Evolutionary conservation across 371 early-diverging fungal species (phyloP).

Genomic region (Haplosporangium sp.): DNA sequence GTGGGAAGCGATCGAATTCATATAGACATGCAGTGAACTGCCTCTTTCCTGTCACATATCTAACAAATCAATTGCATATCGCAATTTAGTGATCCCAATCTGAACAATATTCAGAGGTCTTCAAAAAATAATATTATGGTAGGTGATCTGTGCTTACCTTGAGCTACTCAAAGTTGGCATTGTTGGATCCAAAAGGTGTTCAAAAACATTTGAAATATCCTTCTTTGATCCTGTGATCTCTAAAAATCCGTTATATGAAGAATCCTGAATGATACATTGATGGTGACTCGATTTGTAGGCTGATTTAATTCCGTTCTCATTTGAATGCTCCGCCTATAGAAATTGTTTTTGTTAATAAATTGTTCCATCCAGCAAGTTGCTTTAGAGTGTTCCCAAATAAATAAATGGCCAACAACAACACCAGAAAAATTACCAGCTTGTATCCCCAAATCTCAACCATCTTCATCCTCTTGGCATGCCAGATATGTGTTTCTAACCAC

Average conservation of each 20-base stretch:
- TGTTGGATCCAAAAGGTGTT: slow-evolving; percentile 71
- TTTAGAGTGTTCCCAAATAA: no score
- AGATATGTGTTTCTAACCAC: slow-evolving; percentile 98
- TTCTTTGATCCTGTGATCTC: slow-evolving; percentile 72
- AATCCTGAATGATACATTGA: slow-evolving; percentile 82
- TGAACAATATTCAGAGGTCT: background rate
- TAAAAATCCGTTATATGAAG: slow-evolving; percentile 81
- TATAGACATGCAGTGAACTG: slow-evolving; percentile 69
- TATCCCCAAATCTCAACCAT: slow-evolving; percentile 94
- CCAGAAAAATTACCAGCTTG: slow-evolving; percentile 70
- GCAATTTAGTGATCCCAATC: background rate
- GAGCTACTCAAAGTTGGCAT: slow-evolving; percentile 70
- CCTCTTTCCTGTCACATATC: slow-evolving; percentile 71
- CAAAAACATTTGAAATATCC: slow-evolving; percentile 64
- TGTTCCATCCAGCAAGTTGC: background rate
- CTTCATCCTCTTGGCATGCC: slow-evolving; percentile 97
- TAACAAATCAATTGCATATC: slow-evolving; percentile 40
- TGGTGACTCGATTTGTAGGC: slow-evolving; percentile 83
- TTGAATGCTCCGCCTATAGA: slow-evolving; percentile 79
- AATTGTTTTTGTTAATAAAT: background rate
- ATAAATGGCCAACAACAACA: slow-evolving; percentile 25
- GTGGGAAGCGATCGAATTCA: slow-evolving; percentile 66
- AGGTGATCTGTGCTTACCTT: slow-evolving; percentile 55
- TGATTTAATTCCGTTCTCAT: slow-evolving; percentile 83
- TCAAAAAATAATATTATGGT: background rate